Conservation (phyloP, 805 yeast genomes). For the Diddensiella caesifluorescens region DNA sequence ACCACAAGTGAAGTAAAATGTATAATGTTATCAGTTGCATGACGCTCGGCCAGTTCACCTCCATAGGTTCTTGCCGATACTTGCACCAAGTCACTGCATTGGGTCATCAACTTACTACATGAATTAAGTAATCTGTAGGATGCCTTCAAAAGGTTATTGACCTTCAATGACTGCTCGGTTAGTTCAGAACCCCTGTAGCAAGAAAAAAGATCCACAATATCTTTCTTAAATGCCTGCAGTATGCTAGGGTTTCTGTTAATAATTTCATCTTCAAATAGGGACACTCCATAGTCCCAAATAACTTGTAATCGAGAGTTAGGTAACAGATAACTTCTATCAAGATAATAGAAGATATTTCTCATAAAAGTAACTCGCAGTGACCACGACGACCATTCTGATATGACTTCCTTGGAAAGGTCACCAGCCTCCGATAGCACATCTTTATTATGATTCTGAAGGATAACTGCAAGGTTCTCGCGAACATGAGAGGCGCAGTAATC, state of each 20-base stretch:
- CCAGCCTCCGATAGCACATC: not conserved
- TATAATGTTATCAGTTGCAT: too few relatives aligned
- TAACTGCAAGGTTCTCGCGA: not conserved
- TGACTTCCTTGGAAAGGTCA: constrained; percentile 1
- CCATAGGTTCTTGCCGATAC: too few relatives aligned
- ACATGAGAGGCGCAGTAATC: not conserved
- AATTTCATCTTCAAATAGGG: constrained; percentile 10
- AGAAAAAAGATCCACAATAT: constrained; percentile 1
- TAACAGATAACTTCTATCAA: constrained; percentile 28
- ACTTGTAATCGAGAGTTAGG: constrained; percentile 11
- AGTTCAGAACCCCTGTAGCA: constrained; percentile 7
- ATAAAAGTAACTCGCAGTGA: constrained; percentile 20
- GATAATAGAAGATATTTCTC: constrained; percentile 27
- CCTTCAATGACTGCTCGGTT: not conserved
- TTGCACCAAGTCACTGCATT: too few relatives aligned
- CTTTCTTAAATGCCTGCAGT: not conserved
- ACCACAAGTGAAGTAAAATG: too few relatives aligned
- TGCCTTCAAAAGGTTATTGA: too few relatives aligned
- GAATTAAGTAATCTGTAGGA: too few relatives aligned
- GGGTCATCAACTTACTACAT: too few relatives aligned
- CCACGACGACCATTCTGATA: constrained; percentile 19
- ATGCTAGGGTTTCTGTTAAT: not conserved
- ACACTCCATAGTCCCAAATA: constrained; percentile 18
- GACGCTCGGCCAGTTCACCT: too few relatives aligned
- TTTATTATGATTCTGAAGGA: not conserved